Evolutionary conservation across 352 stramenopile genomes (phyloP).

Genomic region (Thalassiosira delicatula): DNA sequence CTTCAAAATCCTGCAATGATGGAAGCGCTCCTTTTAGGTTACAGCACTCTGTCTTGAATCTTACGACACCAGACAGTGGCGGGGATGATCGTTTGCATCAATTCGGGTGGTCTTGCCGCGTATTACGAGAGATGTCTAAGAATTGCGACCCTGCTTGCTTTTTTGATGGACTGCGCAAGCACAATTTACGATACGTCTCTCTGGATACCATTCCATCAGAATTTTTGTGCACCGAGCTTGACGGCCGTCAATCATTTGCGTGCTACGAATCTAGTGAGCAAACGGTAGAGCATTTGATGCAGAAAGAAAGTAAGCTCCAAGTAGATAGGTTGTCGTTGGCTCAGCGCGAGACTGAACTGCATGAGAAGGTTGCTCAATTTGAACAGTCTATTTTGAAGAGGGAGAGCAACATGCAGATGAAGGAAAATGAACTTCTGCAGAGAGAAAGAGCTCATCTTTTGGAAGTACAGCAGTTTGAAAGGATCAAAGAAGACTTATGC

Average conservation of each 20-base stretch:
- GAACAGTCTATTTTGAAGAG: slow-evolving; percentile 38
- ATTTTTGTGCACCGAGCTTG: slow-evolving; percentile 17
- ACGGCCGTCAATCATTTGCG: slow-evolving; percentile 34
- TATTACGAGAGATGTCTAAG: slow-evolving; percentile 44
- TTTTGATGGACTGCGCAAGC: slow-evolving; percentile 25
- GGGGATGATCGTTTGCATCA: slow-evolving; percentile 33
- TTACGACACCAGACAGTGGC: slow-evolving; percentile 31
- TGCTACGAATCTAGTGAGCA: slow-evolving; percentile 33
- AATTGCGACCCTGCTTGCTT: slow-evolving; percentile 26
- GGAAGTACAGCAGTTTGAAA: slow-evolving; percentile 37
- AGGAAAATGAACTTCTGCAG: slow-evolving; percentile 30
- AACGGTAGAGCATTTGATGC: slow-evolving; percentile 29
- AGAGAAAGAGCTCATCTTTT: slow-evolving; percentile 23
- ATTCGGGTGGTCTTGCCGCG: slow-evolving; percentile 51
- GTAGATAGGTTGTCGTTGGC: slow-evolving; percentile 22
- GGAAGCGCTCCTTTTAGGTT: slow-evolving; percentile 28
- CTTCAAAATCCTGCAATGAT: not conserved
- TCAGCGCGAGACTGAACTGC: slow-evolving; percentile 33
- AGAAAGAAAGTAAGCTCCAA: slow-evolving; percentile 53
- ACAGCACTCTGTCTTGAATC: slow-evolving; percentile 31
- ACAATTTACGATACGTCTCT: slow-evolving; percentile 45
- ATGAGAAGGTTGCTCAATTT: slow-evolving; percentile 24
- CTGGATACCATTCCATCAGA: slow-evolving; percentile 16
- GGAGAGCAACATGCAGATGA: slow-evolving; percentile 32
- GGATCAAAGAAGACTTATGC: slow-evolving; percentile 35